Percentiles rank a stretch among this genome's conserved stretches.
Evolutionary conservation across 2,329 filamentous ascomycete genomes (phyloP).

Genomic region (Chaetothyriales sp.): DNA sequence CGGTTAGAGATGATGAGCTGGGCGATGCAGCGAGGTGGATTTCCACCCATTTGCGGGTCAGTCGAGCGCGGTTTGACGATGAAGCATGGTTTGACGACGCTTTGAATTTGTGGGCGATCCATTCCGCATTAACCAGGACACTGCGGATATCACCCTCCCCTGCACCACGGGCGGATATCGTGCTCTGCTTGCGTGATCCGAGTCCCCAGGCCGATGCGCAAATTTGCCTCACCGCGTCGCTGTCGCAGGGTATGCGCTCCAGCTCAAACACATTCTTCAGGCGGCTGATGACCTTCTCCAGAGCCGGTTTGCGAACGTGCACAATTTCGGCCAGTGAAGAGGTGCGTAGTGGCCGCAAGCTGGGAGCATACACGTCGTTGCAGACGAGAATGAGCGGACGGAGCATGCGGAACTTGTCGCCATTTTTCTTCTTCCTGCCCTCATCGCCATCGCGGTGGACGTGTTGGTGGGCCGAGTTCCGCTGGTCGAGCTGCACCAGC

Average conservation of each 20-base stretch:
- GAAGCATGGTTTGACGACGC: conserved; percentile 10
- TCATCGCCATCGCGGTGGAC: conserved; percentile 3
- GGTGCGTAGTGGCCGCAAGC: conserved; percentile 72
- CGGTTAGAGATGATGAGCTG: conserved; percentile 11
- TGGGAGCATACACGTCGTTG: conserved; percentile 91
- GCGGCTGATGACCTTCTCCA: conserved; percentile 72
- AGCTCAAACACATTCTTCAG: conserved; percentile 75
- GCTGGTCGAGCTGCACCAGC: conserved; percentile 71
- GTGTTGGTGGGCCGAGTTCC: conserved; percentile 43
- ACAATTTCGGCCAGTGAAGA: conserved; percentile 77
- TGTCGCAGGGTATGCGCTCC: conserved; percentile 77
- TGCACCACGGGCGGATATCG: conserved; percentile 30
- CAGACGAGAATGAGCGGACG: conserved; percentile 87
- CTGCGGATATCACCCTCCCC: conserved; percentile 47
- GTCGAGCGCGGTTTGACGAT: conserved; percentile 16
- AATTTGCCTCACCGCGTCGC: conserved; percentile 66
- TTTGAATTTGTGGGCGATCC: conserved; percentile 48
- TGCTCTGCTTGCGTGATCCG: conserved; percentile 41
- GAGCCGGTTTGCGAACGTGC: conserved; percentile 73
- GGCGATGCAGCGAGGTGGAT: conserved; percentile 41
- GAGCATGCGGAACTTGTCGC: conserved; percentile 74
- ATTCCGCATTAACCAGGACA: conserved; percentile 51
- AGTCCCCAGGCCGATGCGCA: conserved; percentile 56
- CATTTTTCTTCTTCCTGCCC: conserved; percentile 44
- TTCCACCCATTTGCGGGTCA: conserved; percentile 50